These are phyloP conservation scores for Pilobolus umbonatus DNA, from an alignment of 192 early-diverging fungal species.

Conservation along the genomic window DNA sequence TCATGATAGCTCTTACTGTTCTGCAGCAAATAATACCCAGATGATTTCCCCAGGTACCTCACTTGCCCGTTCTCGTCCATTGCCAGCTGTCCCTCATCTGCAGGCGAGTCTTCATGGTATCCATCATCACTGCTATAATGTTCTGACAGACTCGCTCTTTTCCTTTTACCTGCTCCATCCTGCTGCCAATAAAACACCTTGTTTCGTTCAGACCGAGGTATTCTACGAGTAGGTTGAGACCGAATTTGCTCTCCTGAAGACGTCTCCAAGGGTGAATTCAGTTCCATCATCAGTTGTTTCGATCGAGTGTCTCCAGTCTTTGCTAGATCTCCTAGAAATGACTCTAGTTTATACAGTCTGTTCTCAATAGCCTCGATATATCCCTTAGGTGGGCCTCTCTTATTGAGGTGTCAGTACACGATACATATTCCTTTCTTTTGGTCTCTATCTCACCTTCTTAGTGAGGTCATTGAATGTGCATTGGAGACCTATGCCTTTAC, in stretches of 20 bases:
- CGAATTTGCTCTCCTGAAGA: constrained; percentile 29
- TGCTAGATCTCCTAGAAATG: constrained; percentile 56
- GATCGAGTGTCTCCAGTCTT: constrained; percentile 40
- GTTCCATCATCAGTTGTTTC: constrained; percentile 25
- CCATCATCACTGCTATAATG: neutral
- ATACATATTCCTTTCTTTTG: constrained; percentile 8
- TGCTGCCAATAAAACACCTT: constrained; percentile 25
- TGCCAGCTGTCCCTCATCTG: constrained; percentile 52
- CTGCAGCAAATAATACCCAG: constrained; percentile 69
- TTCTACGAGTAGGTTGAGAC: constrained; percentile 14
- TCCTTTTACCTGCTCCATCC: neutral
- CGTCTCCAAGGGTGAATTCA: constrained; percentile 36
- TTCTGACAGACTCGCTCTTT: neutral
- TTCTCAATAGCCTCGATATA: constrained; percentile 82
- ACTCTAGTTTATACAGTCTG: constrained; percentile 64
- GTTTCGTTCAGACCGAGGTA: neutral
- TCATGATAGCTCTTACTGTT: constrained; percentile 46
- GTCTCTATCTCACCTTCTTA: constrained; percentile 28
- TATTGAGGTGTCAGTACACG: constrained; percentile 16
- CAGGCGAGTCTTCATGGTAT: neutral
- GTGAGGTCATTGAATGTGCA: constrained; percentile 60
- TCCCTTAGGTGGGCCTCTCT: constrained; percentile 81
- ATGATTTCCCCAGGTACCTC: constrained; percentile 69
- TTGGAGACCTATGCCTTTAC: constrained; percentile 53
- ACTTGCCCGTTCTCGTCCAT: constrained; percentile 68